phyloP scores from a whole-genome alignment of 768 basidiomycete genomes.

The Boletus vinaceobasis region DNA sequence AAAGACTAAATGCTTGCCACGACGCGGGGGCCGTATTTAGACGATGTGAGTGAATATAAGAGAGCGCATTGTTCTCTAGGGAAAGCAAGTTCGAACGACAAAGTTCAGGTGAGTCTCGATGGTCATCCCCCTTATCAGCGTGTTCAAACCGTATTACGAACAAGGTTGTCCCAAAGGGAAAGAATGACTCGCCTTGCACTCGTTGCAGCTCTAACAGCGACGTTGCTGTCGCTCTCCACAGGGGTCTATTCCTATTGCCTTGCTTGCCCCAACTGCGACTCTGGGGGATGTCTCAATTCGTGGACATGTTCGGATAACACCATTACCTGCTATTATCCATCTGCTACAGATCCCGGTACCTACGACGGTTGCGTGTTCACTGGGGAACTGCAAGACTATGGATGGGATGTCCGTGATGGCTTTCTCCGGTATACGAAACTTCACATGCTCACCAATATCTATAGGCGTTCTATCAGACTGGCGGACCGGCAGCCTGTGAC shows the following conservation, averaged over 20 bases:
- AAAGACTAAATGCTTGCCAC: neutral
- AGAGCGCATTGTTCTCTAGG: no score
- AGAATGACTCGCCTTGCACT: neutral
- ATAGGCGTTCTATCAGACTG: neutral
- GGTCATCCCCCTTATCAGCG: no score
- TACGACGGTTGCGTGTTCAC: slow-evolving; percentile 1
- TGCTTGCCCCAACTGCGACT: slow-evolving; percentile 1
- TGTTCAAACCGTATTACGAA: no score
- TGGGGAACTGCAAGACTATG: neutral
- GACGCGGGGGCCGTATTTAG: neutral
- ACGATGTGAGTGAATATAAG: neutral
- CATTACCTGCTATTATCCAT: slow-evolving; percentile 6
- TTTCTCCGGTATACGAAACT: neutral
- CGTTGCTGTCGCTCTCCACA: neutral
- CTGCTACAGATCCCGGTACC: neutral
- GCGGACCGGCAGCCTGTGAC: neutral
- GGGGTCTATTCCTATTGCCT: neutral
- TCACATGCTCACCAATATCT: neutral
- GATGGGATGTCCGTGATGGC: neutral
- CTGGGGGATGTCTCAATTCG: slow-evolving; percentile 1
- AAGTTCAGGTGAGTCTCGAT: neutral
- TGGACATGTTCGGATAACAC: slow-evolving; percentile 3
- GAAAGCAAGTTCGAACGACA: neutral
- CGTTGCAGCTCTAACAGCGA: neutral
- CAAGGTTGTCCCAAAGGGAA: no score